Conservation (phyloP, 257 asterid genomes). For the Perilla frutescens region DNA sequence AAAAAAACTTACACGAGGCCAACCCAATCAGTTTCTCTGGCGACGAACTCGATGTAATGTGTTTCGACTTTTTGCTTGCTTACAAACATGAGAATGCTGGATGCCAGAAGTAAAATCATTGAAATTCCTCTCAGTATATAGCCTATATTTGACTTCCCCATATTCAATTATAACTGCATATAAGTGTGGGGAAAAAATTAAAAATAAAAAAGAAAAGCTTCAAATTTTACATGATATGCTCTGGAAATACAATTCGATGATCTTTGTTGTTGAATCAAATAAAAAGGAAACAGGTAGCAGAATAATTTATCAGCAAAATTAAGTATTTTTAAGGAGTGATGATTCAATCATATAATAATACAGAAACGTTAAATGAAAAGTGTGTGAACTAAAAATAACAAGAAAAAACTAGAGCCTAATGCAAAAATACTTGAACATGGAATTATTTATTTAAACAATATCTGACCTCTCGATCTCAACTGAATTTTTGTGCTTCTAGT, state of each 20-base stretch:
- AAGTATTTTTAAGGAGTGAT: too few relatives aligned
- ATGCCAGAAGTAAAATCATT: slow-evolving; percentile 8
- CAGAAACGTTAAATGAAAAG: too few relatives aligned
- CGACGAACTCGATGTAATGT: neutral
- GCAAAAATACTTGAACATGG: too few relatives aligned
- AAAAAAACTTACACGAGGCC: slow-evolving; percentile 35
- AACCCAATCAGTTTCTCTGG: slow-evolving; percentile 32
- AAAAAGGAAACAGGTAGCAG: too few relatives aligned
- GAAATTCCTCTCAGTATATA: slow-evolving; percentile 22
- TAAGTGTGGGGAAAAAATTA: neutral
- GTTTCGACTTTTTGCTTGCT: slow-evolving; percentile 23
- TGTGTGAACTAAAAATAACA: too few relatives aligned
- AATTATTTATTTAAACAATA: neutral
- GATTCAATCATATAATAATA: too few relatives aligned
- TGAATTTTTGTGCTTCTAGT: neutral
- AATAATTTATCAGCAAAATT: too few relatives aligned
- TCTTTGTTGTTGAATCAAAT: too few relatives aligned
- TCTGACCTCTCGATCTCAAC: neutral
- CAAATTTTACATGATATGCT: too few relatives aligned
- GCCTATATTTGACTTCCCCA: slow-evolving; percentile 22
- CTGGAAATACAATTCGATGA: too few relatives aligned
- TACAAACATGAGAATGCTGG: slow-evolving; percentile 30
- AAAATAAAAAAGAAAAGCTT: too few relatives aligned
- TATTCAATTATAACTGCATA: neutral
- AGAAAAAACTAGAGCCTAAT: too few relatives aligned